Evolutionary conservation across 805 yeast genomes (phyloP).

Genomic region (Wickerhamia fluorescens): DNA sequence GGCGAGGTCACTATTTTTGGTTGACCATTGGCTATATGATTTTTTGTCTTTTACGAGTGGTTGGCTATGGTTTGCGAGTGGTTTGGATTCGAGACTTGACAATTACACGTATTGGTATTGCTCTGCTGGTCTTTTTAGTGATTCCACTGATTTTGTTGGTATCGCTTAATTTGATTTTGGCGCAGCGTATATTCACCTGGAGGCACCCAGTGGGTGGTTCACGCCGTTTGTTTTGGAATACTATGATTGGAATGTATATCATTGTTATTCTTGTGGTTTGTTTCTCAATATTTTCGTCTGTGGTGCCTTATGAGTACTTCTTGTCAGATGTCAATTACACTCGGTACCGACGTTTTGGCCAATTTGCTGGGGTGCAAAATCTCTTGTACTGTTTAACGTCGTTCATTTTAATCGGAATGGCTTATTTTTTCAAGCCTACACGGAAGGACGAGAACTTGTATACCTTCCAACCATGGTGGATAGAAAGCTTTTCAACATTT

Average conservation of each 20-base stretch:
- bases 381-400: constrained; percentile 48
- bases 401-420: constrained; percentile 38
- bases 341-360: constrained; percentile 40
- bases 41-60: constrained; percentile 44
- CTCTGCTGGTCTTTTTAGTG: constrained; percentile 49
- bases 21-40: constrained; percentile 46
- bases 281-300: constrained; percentile 65
- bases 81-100: constrained; percentile 52
- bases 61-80: constrained; percentile 55
- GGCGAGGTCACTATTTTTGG: constrained; percentile 57
- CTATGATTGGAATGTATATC: constrained; percentile 44
- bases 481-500: constrained; percentile 50
- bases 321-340: constrained; percentile 36
- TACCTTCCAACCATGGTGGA: constrained; percentile 76
- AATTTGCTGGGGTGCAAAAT: constrained; percentile 24
- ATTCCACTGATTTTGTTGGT: constrained; percentile 54
- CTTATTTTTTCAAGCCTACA: constrained; percentile 53
- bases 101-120: constrained; percentile 42
- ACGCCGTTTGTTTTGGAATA: constrained; percentile 39
- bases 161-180: constrained; percentile 55
- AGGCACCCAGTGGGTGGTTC: constrained; percentile 68
- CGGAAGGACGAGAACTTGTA: constrained; percentile 41
- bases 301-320: constrained; percentile 52
- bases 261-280: constrained; percentile 51
- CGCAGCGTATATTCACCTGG: constrained; percentile 72